phyloP scores from a whole-genome alignment of 768 basidiomycete species.

The Suillus fuscotomentosus region DNA sequence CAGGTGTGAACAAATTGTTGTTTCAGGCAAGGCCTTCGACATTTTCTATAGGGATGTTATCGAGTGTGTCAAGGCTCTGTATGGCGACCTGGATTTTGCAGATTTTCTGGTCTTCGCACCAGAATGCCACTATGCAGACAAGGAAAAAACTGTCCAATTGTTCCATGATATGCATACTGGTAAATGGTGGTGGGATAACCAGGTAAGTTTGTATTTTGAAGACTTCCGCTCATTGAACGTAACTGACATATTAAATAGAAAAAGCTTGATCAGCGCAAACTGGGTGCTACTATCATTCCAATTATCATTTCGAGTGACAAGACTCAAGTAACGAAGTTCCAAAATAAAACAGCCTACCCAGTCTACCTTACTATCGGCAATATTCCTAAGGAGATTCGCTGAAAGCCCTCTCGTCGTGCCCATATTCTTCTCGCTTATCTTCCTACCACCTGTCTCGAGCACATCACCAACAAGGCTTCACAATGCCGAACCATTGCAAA shows the following conservation, averaged over 20 bases:
- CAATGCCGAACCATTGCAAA: background rate
- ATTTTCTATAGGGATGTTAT: background rate
- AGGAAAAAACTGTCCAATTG: background rate
- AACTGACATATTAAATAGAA: background rate
- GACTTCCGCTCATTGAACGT: background rate
- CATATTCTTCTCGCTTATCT: background rate
- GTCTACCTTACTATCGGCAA: background rate
- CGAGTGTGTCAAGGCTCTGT: background rate
- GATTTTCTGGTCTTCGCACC: background rate
- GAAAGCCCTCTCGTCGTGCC: background rate
- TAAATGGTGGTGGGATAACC: background rate
- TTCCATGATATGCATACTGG: background rate
- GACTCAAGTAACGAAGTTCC: background rate
- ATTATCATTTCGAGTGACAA: background rate
- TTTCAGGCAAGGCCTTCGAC: background rate
- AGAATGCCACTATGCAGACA: background rate
- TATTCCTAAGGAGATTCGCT: background rate
- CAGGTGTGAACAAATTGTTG: background rate
- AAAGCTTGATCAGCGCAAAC: background rate
- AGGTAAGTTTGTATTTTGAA: background rate
- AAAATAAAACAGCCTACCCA: background rate
- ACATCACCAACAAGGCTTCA: background rate
- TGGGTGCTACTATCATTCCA: background rate
- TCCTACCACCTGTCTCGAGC: background rate
- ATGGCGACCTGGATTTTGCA: background rate